Evolutionary conservation across 1,284 basidiomycete genomes (phyloP).

Genomic region (Phylloboletellus chloephorus): DNA sequence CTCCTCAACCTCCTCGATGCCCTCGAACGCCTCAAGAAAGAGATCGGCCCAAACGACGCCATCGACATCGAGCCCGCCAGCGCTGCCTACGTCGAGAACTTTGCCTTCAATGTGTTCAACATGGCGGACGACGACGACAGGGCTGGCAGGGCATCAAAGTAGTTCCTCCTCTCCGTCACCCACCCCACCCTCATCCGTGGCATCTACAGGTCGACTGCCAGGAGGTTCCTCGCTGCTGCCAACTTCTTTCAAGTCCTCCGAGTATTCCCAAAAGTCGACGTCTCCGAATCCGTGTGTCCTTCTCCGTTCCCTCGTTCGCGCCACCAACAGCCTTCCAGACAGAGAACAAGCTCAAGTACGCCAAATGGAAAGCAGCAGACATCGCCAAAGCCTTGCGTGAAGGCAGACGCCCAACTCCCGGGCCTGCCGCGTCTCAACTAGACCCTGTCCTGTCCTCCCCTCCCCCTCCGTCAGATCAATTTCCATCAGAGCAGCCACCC

Average conservation of each 20-base stretch:
- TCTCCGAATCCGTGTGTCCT: constrained; percentile 43
- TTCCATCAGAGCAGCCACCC: constrained; percentile 10
- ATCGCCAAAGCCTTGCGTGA: constrained; percentile 87
- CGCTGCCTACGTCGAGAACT: constrained; percentile 89
- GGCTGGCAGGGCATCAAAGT: constrained; percentile 71
- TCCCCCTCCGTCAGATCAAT: constrained; percentile 20
- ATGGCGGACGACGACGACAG: constrained; percentile 91
- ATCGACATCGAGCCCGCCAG: constrained; percentile 80
- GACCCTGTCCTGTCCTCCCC: constrained; percentile 28
- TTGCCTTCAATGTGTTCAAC: constrained; percentile 84
- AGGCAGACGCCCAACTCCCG: constrained; percentile 67
- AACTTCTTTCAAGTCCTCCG: constrained; percentile 83
- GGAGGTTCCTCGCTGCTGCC: constrained; percentile 82
- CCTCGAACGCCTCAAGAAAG: constrained; percentile 78
- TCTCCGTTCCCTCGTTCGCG: background rate
- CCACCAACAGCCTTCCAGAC: constrained; percentile 39
- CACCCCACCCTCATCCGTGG: constrained; percentile 7
- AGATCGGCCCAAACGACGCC: constrained; percentile 73
- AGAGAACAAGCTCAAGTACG: constrained; percentile 77
- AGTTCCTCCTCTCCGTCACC: constrained; percentile 14
- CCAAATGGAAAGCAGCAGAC: constrained; percentile 91
- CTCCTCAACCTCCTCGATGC: constrained; percentile 71
- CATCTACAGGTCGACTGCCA: constrained; percentile 67
- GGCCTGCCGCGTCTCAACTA: constrained; percentile 46
- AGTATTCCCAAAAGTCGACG: constrained; percentile 60